Conservation (phyloP, 164 flowering plant species). For the Malania oleifera region DNA sequence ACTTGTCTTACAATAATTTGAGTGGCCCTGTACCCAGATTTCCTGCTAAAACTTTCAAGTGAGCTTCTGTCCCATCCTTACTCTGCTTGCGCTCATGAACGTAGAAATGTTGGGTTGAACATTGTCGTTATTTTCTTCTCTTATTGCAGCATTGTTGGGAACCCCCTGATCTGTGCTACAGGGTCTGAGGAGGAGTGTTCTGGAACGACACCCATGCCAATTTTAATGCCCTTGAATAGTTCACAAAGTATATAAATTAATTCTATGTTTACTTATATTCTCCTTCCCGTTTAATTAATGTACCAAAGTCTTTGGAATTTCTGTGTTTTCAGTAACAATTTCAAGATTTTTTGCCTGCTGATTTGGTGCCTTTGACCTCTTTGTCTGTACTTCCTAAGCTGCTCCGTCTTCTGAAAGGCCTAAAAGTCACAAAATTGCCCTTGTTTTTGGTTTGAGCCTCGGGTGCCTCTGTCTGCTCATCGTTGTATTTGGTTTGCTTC, state of each 20-base stretch:
- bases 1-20: conserved; percentile 85
- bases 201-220: conserved; percentile 62
- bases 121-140: background rate
- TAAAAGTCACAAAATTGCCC: conserved; percentile 29
- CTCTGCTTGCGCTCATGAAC: background rate
- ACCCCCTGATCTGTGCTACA: conserved; percentile 79
- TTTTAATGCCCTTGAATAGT: conserved; percentile 56
- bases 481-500: conserved; percentile 22
- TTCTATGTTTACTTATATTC: background rate
- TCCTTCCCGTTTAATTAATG: background rate
- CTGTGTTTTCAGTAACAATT: background rate
- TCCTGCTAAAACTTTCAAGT: conserved; percentile 79
- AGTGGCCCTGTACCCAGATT: conserved; percentile 86
- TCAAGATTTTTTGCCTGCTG: background rate
- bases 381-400: conserved; percentile 15
- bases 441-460: conserved; percentile 32
- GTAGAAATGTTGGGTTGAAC: conserved; percentile 5
- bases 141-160: conserved; percentile 75
- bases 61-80: conserved; percentile 14
- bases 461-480: conserved; percentile 31
- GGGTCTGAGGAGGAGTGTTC: conserved; percentile 75
- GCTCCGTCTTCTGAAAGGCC: conserved; percentile 12
- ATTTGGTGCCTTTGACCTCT: conserved; percentile 6
- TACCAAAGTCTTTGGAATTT: too few species aligned
- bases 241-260: conserved; percentile 46